Conservation (phyloP, 2,329 filamentous ascomycete genomes). For the Pseudogymnoascus sp. region DNA sequence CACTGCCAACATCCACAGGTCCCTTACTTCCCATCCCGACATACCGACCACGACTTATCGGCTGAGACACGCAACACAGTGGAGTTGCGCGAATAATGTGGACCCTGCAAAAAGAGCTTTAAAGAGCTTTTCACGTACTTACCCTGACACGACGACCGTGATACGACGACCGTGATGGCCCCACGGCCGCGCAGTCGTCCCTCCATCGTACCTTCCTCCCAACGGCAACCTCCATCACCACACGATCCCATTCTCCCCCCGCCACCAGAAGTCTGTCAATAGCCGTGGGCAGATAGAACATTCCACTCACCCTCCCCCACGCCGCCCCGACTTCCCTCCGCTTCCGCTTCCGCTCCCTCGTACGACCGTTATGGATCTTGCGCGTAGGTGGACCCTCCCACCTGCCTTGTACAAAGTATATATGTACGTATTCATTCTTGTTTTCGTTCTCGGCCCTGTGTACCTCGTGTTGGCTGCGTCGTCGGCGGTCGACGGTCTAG, state of each 20-base stretch:
- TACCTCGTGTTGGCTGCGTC: background rate
- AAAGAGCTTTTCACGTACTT: background rate
- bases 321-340: background rate
- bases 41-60: background rate
- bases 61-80: constrained; percentile 1
- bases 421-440: background rate
- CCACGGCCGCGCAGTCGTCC: background rate
- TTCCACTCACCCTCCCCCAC: background rate
- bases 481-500: background rate
- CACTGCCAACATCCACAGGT: background rate
- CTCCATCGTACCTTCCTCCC: background rate
- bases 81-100: background rate
- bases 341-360: background rate
- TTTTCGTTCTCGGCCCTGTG: background rate
- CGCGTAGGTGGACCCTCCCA: background rate
- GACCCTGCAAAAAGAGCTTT: background rate
- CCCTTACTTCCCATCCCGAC: background rate
- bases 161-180: background rate
- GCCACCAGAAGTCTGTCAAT: background rate
- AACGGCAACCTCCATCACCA: background rate
- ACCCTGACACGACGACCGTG: background rate
- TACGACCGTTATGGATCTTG: background rate
- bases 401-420: background rate
- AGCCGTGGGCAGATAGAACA: background rate
- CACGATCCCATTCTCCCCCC: background rate